These are phyloP conservation scores for Umbelopsis ramanniana DNA, from an alignment of 192 early-diverging fungal species.

Conservation along the genomic window DNA sequence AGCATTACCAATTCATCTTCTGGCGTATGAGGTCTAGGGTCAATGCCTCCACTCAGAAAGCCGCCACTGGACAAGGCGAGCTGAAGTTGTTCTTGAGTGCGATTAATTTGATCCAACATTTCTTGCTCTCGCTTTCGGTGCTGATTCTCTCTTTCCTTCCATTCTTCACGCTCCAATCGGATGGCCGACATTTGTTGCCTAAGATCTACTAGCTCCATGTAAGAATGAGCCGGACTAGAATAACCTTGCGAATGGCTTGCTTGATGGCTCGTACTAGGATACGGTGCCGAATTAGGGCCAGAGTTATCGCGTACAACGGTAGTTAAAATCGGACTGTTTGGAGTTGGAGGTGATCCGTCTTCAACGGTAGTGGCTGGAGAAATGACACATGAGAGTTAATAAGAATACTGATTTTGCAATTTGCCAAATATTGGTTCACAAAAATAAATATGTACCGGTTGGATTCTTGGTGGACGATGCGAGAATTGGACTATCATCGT, in stretches of 20 bases:
- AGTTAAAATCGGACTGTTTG: background rate
- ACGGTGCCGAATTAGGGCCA: background rate
- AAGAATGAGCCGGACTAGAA: background rate
- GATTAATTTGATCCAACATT: constrained; percentile 26
- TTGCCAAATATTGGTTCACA: background rate
- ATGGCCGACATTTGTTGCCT: constrained; percentile 18
- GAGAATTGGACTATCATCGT: background rate
- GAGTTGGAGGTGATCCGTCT: background rate
- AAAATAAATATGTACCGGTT: background rate
- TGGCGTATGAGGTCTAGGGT: background rate
- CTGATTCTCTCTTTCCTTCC: constrained; percentile 21
- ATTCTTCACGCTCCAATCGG: constrained; percentile 16
- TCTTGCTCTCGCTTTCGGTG: constrained; percentile 22
- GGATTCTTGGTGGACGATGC: background rate
- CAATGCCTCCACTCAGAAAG: background rate
- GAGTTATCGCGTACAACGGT: no score
- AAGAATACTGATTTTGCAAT: background rate
- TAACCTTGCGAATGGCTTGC: background rate
- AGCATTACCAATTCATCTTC: background rate
- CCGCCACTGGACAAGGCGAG: constrained; percentile 13
- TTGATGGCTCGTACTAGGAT: background rate
- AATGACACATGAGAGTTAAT: no score
- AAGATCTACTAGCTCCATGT: background rate
- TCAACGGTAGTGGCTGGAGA: constrained; percentile 4
- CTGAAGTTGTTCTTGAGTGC: constrained; percentile 24